Base-by-base conservation (phyloP, 2,329 filamentous ascomycete species). In the Microdochium bolleyi region DNA sequence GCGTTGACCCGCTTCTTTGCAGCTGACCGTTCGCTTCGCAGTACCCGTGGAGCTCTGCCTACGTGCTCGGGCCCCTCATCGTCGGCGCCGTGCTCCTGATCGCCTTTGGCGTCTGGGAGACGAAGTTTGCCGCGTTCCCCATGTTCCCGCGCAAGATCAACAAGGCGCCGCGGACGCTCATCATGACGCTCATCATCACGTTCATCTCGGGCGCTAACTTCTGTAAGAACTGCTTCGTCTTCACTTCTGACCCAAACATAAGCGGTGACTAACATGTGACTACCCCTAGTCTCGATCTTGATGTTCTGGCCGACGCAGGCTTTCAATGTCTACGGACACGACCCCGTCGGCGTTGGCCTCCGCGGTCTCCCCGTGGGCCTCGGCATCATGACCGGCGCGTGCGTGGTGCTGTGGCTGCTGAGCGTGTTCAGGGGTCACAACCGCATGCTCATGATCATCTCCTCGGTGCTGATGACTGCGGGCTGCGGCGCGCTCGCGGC, bases 281-380 rank as follows among this genome's bases (percentile, higher is more conserved):
- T n/a, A n/a, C n/a, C n/a, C n/a, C n/a, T n/a, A n/a, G n/a, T 80
- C 61, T 75, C 75, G 0, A 68, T 78, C 16, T 61, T 79, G 22
- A 71, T 79, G 61, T 83, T 85, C 63, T 86, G 82, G 82, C 81
- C 80, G 4, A 83, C 80, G 0, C 77, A 86, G 64, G 76, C 79
- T 1, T 84, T 80, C 67, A 85, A 84, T 57, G 77, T 85, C 10
- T 85, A 85, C 61, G 80, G 80, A 7, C 80, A 87, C 57, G 80
- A 86, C 56, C 82, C 83, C 0, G 65, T 84, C 19, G 75, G 73
- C 24, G 78, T 87, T 52, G 85, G 85, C n/a, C 67, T 88, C 53
- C 77, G 84, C 53, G 81, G 80, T 44, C 65, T 88, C 3, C 84
- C 84, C 1, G 76, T 87, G 55, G 83, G 81, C 2, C 81, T 87